Percentiles rank a stretch among this genome's conserved stretches.
Conservation (phyloP, 495 filamentous ascomycete species). For the Hyphodiscus hymeniophilus region DNA sequence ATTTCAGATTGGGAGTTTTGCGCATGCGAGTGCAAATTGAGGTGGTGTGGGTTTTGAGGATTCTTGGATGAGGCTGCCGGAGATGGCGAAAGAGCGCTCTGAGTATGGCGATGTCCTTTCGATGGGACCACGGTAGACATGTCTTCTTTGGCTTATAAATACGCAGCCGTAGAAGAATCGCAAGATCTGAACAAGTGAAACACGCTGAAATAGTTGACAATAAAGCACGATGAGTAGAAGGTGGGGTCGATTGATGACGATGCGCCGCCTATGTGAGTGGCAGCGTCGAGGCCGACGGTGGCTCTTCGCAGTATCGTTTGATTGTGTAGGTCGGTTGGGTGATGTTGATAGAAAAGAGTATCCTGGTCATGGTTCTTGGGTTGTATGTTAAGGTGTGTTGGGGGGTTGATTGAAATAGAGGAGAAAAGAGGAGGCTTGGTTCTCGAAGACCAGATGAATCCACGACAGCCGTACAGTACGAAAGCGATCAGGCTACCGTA, state of each 20-base stretch:
- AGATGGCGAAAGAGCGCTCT: constrained; percentile 12
- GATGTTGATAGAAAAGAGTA: constrained; percentile 7
- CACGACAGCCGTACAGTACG: background rate
- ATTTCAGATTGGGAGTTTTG: constrained; percentile 17
- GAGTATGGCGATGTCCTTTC: constrained; percentile 20
- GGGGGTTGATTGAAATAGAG: background rate
- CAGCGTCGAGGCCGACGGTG: constrained; percentile 7
- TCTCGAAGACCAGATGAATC: too few species aligned
- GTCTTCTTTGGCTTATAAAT: constrained; percentile 20
- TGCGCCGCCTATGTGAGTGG: constrained; percentile 1
- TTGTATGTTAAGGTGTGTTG: constrained; percentile 1
- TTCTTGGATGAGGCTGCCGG: constrained; percentile 15
- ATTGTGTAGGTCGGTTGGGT: constrained; percentile 5
- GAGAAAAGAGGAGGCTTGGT: constrained; percentile 1
- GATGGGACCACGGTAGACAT: constrained; percentile 17
- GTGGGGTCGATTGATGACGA: background rate
- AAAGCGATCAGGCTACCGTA: background rate
- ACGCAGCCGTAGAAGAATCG: constrained; percentile 18
- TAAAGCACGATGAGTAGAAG: background rate
- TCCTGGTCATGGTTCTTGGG: constrained; percentile 19
- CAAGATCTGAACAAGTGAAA: constrained; percentile 12
- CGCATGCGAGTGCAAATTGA: constrained; percentile 17
- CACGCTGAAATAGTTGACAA: background rate
- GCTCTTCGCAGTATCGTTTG: constrained; percentile 5
- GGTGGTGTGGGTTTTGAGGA: constrained; percentile 21